Base-by-base conservation (phyloP, 805 yeast genomes). In the Teunomyces panamensis region DNA sequence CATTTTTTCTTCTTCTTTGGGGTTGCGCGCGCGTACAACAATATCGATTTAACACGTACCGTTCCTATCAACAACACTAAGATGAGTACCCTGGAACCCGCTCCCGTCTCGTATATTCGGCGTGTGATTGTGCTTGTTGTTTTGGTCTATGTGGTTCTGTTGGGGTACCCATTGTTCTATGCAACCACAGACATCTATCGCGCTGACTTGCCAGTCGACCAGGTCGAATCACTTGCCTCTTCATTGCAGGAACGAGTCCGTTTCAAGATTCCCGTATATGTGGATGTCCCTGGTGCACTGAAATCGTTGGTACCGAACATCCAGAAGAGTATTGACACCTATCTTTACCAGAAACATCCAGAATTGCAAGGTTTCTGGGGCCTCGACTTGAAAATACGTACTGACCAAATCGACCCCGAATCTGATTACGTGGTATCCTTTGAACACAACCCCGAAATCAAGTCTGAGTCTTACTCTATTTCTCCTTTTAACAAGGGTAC, bases 141-240 rank as follows among this genome's bases (percentile, higher is more conserved):
- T 13, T 42, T 51, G n/a, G 45, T 53, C 16, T 53, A 51, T 42
- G 56, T 62, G 44, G 43, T 57, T 6, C 17, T 56, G 26, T 48
- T 57, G 16, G 66, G 66, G 5, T 51, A 49, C 17, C 66, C 66
- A 9, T 48, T 59, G 42, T 57, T 62, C 46, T 30, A 30, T 20
- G 27, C 30, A 9, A 84, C 92, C 14, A 84, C 92, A 3, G 65
- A 80, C 2, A 78, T 84, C 14, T 75, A 81, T 56, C 68, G 90
- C 46, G 87, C 89, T 2, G 74, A 74, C 33, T 68, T 87, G 33
- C 88, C 88, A 11, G 57, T 69, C 9, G 66, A 63, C 1, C 67
- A 68, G 37, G 72, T 84, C 42, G 59, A 68, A 13, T 48, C 52
- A 14, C 56, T 65, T 54, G 61, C 67, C 46, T 20, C 51, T 42